Evolutionary conservation across 1,284 basidiomycete genomes (phyloP), one percentile per base, ranked within the genome.

Genomic region (Marasmius tenuissimus): DNA sequence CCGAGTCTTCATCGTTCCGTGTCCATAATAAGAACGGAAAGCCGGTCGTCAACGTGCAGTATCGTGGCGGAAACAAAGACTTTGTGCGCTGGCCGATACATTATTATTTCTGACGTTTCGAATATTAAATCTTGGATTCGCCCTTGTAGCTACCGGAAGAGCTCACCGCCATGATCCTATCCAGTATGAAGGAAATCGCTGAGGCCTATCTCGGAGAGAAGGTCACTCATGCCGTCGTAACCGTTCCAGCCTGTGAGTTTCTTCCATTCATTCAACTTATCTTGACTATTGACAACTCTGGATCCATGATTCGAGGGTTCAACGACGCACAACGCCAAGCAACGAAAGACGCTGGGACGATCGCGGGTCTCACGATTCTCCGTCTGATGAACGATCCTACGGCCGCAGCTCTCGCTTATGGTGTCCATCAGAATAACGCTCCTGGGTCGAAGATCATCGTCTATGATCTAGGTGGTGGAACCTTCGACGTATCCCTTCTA

Each of bases 381-480:
- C 94, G 95, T 80, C 96, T 97, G 78, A 96, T 97, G 81, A 97
- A 97, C 82, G 94, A 97, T 78, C 95, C 94, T 52, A 97, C 95
- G 52, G 95, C 95, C 37, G 95, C 94, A 62, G 94, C 94, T 65
- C 96, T 97, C 72, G 94, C 95, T 12, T 97, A 97, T 79, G 95
- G 94, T 82, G 89, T 97, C 63, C 91, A 93, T 78, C 93, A 94
- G 81, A 95, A 96, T 4, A 27, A 27, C 81, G 86, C 91, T 59
- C 74, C 76, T 62, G 95, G 97, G 82, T 92, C 92, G 69, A 97
- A 97, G 73, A 94, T 97, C 65, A 84, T 97, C 72, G 96, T 99
- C 78, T 98, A 97, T 83, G 97, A 99, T 85, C 88, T 98, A 57
- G 97, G 96, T 68, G 97, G 97, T 84, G 96, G 96, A 84, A 98